Conservation (phyloP, 352 stramenopile genomes). For the Globisporangium nodosum region DNA sequence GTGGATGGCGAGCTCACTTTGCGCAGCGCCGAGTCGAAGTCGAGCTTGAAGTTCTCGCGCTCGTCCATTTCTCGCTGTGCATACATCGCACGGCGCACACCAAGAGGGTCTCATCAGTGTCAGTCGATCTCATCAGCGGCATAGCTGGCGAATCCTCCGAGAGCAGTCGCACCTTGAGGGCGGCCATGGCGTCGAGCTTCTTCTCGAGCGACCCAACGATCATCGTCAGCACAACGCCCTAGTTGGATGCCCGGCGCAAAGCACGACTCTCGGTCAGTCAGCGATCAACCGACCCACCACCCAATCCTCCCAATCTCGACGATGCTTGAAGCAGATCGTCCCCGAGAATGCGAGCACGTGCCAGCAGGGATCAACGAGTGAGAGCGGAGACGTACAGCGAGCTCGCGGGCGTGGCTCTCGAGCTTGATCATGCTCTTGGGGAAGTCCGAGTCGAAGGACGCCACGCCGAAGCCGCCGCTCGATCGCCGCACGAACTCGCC, state of each 20-base stretch:
- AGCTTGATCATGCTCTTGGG: constrained; percentile 16
- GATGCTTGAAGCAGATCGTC: background rate
- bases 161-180: constrained; percentile 17
- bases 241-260: background rate
- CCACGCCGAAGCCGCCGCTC: background rate
- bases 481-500: constrained; percentile 5
- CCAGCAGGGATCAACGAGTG: background rate
- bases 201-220: constrained; percentile 30
- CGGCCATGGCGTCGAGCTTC: constrained; percentile 27
- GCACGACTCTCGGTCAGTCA: background rate
- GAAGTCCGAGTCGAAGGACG: constrained; percentile 17
- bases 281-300: background rate
- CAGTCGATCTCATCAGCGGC: background rate
- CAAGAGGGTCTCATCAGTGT: background rate
- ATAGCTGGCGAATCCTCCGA: background rate
- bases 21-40: constrained; percentile 25
- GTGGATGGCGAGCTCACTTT: constrained; percentile 9
- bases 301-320: background rate
- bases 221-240: constrained; percentile 26
- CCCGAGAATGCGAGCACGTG: background rate
- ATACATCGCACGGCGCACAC: background rate
- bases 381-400: constrained; percentile 13
- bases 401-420: constrained; percentile 5
- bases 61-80: constrained; percentile 23
- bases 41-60: constrained; percentile 24